Evolutionary conservation across 306 rosid species (phyloP), one percentile per base, ranked within the genome.

Genomic region (Cucumis hystrix): DNA sequence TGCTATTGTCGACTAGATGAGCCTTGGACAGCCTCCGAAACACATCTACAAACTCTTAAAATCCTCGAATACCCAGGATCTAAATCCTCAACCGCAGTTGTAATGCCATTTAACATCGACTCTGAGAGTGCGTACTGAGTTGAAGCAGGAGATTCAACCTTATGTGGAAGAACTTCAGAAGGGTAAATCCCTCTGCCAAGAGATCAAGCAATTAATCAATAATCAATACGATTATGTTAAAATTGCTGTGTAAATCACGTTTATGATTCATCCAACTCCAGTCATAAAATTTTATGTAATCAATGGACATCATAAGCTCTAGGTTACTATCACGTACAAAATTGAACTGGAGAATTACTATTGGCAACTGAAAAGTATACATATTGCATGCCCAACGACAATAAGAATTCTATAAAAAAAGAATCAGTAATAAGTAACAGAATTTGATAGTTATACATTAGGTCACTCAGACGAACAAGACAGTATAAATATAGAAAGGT

Each of bases 141-240:
- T 20, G 61, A 80, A 20, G 55, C 49, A 39, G 81, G 71, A 81
- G 79, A 85, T 56, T 77, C 80, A 23, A 89, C 76, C 81, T 84
- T 80, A 80, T 71, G 85, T 18, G 93, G 97, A 88, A 95, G 81
- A 76, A 88, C 84, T 75, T 89, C 91, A 4, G 82, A 77, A 76
- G 99, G 97, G 82, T 95, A 95, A 47, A 75, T 83, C 49, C 96
- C 97, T 70, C 98, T 91, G 97, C 86, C 76, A 83, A 84, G 47
- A 79, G 78, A 59, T 74, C 81, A 59, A n/a, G 63, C 10, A 60
- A 59, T 57, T 63, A 82, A 79, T 80, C 61, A 75, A 40, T 63
- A 82, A 79, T 80, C 61, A 75, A 40, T 71, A 85, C 78, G 79
- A 79, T 21, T 10, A 43, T 30, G 75, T 73, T 15, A 72, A 30